Base-by-base conservation (phyloP, 768 basidiomycete species). In the Pulveroboletus frians region DNA sequence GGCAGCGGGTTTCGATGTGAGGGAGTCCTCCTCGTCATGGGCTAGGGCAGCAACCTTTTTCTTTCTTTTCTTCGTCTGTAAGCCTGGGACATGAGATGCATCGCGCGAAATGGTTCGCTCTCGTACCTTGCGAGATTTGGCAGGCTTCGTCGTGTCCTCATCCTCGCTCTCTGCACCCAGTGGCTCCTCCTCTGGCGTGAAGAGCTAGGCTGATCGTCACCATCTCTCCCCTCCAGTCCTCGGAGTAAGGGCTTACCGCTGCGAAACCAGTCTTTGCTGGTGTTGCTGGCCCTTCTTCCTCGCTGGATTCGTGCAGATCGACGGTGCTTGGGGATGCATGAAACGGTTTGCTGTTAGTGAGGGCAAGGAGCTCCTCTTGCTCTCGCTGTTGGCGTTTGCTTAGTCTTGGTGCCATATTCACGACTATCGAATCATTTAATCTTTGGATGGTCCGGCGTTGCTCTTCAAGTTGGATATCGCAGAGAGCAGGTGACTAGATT, bases 321-420 rank as follows among this genome's bases (percentile, higher is more conserved):
- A 32, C 56, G n/a, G 30, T 14, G 35, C 9, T 43, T 15, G 40
- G 46, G 10, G 54, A 23, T 9, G 46, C 50, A 1, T 46, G 31
- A 5, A 54, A 47, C 0, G 63, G 66, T 17, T 56, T 61, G 5
- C 57, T 64, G 13, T 68, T 59, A 2, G 69, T 59, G 34, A 85
- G 74, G 1, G 79, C 76, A 31, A 80, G 74, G 2, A 94, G 78
- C 55, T 94, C 89, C 51, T 92, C 89, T 20, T 83, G 75, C 60
- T 92, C 89, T 39, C 92, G 73, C 60, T 93, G 88, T 66, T 92
- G 91, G 41, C 92, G 77, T 69, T 91, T 94, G 69, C 81, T 93
- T 34, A 85, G 69, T 53, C 86, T 76, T 18, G 85, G 81, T 49
- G 85, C 75, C 87, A 88, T 89, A 7, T 43, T 34, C 36, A 14